Conservation (phyloP, 352 stramenopile species). For the Phytophthora podocarpi region DNA sequence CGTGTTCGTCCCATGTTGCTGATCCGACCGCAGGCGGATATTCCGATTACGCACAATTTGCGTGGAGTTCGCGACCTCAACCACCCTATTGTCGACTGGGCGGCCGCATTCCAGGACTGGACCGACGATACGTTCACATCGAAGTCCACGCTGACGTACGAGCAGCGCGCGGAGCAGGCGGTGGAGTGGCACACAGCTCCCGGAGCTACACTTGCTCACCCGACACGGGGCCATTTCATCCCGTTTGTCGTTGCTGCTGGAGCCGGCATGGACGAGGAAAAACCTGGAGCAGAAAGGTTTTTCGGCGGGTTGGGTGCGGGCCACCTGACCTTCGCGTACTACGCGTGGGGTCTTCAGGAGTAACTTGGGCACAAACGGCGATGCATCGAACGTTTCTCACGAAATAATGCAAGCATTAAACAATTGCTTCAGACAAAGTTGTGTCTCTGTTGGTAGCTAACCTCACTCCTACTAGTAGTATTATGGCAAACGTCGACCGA, state of each 20-base stretch:
- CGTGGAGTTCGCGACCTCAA: slow-evolving; percentile 7
- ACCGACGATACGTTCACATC: slow-evolving; percentile 33
- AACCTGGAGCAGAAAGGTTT: slow-evolving; percentile 24
- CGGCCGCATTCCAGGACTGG: slow-evolving; percentile 36
- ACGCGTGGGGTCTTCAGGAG: slow-evolving; percentile 24
- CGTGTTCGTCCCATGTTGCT: slow-evolving; percentile 89
- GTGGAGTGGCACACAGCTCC: slow-evolving; percentile 37
- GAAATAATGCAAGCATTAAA: no score
- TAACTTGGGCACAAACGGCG: no score
- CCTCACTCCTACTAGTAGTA: no score
- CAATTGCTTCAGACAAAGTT: no score
- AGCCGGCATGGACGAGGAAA: slow-evolving; percentile 42
- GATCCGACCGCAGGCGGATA: slow-evolving; percentile 82
- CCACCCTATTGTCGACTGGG: slow-evolving; percentile 19
- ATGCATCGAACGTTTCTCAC: no score
- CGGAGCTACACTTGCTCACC: slow-evolving; percentile 37
- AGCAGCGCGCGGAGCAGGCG: slow-evolving; percentile 28
- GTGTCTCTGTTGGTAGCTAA: no score
- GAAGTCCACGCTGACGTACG: slow-evolving; percentile 30
- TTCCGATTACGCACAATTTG: slow-evolving; percentile 74
- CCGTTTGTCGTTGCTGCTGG: slow-evolving; percentile 47
- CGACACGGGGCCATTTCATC: slow-evolving; percentile 47
- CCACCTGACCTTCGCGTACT: slow-evolving; percentile 42
- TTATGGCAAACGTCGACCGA: no score
- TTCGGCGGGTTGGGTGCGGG: slow-evolving; percentile 28